Evolutionary conservation across 2,329 filamentous ascomycete genomes (phyloP), one percentile per base, ranked within the genome.

Genomic region (Fonsecaea pedrosoi): DNA sequence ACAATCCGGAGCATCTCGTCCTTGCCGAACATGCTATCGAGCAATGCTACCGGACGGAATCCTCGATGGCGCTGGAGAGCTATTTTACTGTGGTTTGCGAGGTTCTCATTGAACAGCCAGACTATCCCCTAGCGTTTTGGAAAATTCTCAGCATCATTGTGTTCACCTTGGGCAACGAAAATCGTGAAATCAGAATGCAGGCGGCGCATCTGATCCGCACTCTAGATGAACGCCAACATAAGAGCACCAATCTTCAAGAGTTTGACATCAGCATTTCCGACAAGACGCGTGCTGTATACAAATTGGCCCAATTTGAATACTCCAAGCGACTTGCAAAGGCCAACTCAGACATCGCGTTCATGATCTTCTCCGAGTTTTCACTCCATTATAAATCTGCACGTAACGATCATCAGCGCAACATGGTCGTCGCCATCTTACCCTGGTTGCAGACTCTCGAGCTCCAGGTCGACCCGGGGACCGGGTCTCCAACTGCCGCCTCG

Each of bases 251-350:
- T 75, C 88, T 99, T 6, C 92, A 97, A 76, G 95, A 99, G 77
- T 96, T 97, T 66, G 95, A 99, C 74, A 98, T 99, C 74, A 97
- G 94, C 77, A 95, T 99, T 65, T 96, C 94, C 0, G 96, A 99
- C 80, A 98, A 97, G 80, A 99, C 96, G 0, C 96, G 96, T 71
- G 94, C 94, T 0, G 94, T 99, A 2, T 99, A 98, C 80, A 99
- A 99, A 80, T 84, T 96, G 54, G 95, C 96, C 0, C 95, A 99
- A 75, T 98, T 97, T 71, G 94, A 98, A 76, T 96, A 96, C 25
- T 98, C 95, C 0, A 93, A 94, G 74, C 86, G 94, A 21, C 85
- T 99, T 45, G 91, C 94, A 1, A 92, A 92, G 74, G 92, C 96
- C 70, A 92, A 99, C 76, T 87, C 91, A 0, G 93, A 97, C 71